Percentiles rank a stretch among this genome's conserved stretches.
Conservation (phyloP, 2,329 filamentous ascomycete species). For the Blumeriella jaapii region DNA sequence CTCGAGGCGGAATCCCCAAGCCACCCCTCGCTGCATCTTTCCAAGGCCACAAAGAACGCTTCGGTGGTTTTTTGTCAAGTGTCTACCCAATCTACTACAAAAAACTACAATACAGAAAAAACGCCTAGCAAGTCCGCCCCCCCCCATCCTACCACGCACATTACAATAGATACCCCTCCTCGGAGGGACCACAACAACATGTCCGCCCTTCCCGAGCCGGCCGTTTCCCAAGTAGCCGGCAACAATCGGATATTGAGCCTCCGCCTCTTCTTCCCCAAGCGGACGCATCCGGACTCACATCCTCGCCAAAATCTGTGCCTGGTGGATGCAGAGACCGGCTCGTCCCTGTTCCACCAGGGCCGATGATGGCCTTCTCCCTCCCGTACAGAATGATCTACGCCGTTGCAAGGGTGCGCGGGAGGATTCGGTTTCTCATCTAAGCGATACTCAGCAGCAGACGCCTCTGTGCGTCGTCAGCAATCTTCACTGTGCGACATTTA, state of each 20-base stretch:
- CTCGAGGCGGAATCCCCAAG: constrained; percentile 89
- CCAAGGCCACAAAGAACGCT: constrained; percentile 95
- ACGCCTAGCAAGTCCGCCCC: constrained; percentile 56
- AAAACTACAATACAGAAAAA: too few relatives aligned
- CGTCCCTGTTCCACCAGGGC: constrained; percentile 40
- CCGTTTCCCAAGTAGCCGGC: constrained; percentile 41
- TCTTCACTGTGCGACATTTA: constrained; percentile 93
- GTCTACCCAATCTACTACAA: constrained; percentile 86
- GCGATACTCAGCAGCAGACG: constrained; percentile 91
- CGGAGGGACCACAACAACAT: constrained; percentile 84
- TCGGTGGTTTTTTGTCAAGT: constrained; percentile 92
- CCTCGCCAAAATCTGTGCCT: constrained; percentile 33
- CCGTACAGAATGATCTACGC: constrained; percentile 94
- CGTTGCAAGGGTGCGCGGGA: constrained; percentile 94
- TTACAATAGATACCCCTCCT: constrained; percentile 92
- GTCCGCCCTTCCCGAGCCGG: constrained; percentile 70
- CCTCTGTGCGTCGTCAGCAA: constrained; percentile 94
- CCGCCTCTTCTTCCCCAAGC: constrained; percentile 47
- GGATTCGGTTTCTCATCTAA: constrained; percentile 89
- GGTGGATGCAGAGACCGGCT: constrained; percentile 35
- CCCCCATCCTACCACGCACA: constrained; percentile 70
- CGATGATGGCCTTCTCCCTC: constrained; percentile 65
- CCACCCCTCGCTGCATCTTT: constrained; percentile 88
- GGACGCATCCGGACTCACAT: constrained; percentile 40
- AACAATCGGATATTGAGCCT: constrained; percentile 67